phyloP scores from a whole-genome alignment of 148 eudicot species.

The Bassia scoparia region DNA sequence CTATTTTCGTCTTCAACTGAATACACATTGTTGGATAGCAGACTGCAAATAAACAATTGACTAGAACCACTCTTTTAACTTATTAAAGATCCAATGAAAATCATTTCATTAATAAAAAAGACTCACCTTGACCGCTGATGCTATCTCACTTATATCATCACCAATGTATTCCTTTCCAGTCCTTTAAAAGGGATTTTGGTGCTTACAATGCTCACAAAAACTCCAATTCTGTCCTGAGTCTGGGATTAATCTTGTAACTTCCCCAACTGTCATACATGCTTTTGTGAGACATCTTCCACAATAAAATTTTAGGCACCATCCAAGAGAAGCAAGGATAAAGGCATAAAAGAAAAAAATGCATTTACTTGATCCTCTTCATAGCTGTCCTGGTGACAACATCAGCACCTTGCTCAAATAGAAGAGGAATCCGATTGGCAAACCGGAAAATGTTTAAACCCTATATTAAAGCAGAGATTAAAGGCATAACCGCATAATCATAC shows the following conservation, averaged over 20 bases:
- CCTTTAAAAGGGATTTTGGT: conserved; percentile 97
- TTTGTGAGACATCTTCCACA: conserved; percentile 29
- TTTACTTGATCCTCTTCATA: conserved; percentile 87
- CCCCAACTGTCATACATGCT: conserved; percentile 64
- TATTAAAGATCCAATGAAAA: background rate
- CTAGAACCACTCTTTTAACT: background rate
- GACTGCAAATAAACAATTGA: conserved; percentile 38
- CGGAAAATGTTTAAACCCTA: conserved; percentile 96
- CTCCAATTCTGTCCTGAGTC: conserved; percentile 91
- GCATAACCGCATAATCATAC: no score
- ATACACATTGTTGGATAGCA: conserved; percentile 89
- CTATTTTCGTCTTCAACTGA: conserved; percentile 90
- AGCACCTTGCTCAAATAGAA: conserved; percentile 99
- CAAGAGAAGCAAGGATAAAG: conserved; percentile 9
- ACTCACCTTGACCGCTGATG: conserved; percentile 87
- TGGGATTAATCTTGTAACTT: conserved; percentile 95
- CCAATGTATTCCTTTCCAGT: conserved; percentile 99
- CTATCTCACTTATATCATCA: conserved; percentile 94
- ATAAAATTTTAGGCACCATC: background rate
- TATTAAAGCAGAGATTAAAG: conserved; percentile 12
- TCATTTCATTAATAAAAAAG: background rate
- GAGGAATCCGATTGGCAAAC: conserved; percentile 97
- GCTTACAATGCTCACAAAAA: conserved; percentile 98
- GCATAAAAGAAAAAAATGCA: background rate
- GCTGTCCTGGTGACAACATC: conserved; percentile 98